Evolutionary conservation across 1,139 yeast species (phyloP).

Genomic region (Candida frijolesensis): DNA sequence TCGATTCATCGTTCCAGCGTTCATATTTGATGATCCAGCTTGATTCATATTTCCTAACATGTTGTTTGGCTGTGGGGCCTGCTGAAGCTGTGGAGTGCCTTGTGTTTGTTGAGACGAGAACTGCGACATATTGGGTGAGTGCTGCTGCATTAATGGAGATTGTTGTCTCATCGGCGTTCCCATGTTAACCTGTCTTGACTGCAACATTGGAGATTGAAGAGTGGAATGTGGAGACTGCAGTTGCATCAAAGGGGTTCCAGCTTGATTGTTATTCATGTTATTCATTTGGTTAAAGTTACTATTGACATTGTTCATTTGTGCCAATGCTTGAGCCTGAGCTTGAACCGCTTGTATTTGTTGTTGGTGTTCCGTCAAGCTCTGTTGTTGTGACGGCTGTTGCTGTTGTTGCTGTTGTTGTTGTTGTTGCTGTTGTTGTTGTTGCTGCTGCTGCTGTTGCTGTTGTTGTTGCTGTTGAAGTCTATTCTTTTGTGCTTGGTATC

Average conservation of each 20-base stretch:
- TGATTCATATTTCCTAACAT: conserved; percentile 12
- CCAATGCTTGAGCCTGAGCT: conserved; percentile 16
- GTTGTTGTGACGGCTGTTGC: conserved; percentile 14
- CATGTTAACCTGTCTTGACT: conserved; percentile 10
- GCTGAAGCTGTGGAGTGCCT: conserved; percentile 7
- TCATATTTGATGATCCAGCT: conserved; percentile 11
- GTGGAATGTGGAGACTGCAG: conserved; percentile 13
- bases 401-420: conserved; percentile 5
- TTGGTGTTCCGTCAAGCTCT: conserved; percentile 8
- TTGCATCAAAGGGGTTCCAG: conserved; percentile 12
- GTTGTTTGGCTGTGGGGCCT: conserved; percentile 4
- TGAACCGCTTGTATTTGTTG: conserved; percentile 14
- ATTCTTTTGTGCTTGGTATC: conserved; percentile 44
- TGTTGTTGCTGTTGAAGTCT: conserved; percentile 19
- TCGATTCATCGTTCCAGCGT: conserved; percentile 10
- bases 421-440: conserved; percentile 10
- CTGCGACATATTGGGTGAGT: conserved; percentile 13
- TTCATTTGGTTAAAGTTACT: conserved; percentile 1
- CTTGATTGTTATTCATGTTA: conserved; percentile 3
- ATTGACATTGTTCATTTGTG: conserved; percentile 10
- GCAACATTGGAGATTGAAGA: conserved; percentile 15
- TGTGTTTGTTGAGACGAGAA: conserved; percentile 2
- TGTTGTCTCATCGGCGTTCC: conserved; percentile 12
- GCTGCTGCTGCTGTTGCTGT: conserved; percentile 16
- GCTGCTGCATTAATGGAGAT: conserved; percentile 14